Base-by-base conservation (phyloP, 108 stramenopile species). In the Pelagomonas calceolata region DNA sequence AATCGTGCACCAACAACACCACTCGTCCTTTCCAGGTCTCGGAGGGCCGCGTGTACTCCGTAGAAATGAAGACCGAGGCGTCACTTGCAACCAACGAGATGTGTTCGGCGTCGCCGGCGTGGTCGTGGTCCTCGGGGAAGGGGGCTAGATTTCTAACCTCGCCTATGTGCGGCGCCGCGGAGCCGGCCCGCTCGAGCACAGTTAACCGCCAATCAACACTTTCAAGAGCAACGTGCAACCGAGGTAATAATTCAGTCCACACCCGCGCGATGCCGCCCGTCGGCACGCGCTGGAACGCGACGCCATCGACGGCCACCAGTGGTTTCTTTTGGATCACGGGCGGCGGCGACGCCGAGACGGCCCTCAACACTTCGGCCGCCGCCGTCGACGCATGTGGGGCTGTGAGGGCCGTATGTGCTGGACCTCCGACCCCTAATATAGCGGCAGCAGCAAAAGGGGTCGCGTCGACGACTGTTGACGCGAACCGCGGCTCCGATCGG, bases 281-380 rank as follows among this genome's bases (percentile, higher is more conserved):
- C 21, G 65, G 66, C 21, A 76, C n/a, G 14, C 72, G 63, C 35
- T 80, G 79, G 32, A 80, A 80, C n/a, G 73, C 66, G 7, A 76
- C 71, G 46, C 76, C 79, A 32, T 80, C 79, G 36, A 80, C 68
- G n/a, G 34, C 75, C n/a, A n/a, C n/a, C n/a, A n/a, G n/a, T n/a
- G n/a, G n/a, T 9, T 76, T 33, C 4, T 71, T 70, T 26, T 70
- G 63, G 21, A 69, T 4, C 14, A 36, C 39, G 30, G 70, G 71
- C 12, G 30, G 39, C 39, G 39, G 9, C 39, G 39, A 5, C 39
- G 39, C 39, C 9, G 39, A 5, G 39, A 43, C 39, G 9, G 39
- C 39, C 9, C 39, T 5, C 9, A 43, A 26, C 21, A 60, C 51
- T 26, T 60, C 51, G 51, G 51, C 51, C 7, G 18, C 10, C 21